These are phyloP conservation scores for Calonectria henricotiae DNA, from an alignment of 2,329 filamentous ascomycete species.

Conservation along the genomic window DNA sequence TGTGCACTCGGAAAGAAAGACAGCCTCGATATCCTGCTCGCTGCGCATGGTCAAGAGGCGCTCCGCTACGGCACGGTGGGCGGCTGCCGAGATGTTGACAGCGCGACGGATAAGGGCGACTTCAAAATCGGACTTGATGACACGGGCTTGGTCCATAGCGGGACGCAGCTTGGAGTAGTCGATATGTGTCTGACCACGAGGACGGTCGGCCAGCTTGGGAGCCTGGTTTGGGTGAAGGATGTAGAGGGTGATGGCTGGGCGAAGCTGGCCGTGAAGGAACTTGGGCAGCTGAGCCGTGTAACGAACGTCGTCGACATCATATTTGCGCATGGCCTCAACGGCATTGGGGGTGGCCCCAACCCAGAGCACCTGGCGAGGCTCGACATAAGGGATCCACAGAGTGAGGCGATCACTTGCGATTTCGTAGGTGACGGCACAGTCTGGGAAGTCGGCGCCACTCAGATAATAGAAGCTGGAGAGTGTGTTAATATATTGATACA, in stretches of 20 bases:
- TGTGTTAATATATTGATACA: not conserved
- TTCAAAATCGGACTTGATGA: conserved; percentile 90
- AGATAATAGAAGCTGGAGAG: conserved; percentile 72
- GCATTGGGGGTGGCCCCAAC: conserved; percentile 74
- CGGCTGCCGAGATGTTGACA: conserved; percentile 83
- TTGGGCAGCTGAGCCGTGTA: conserved; percentile 71
- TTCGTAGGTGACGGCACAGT: conserved; percentile 73
- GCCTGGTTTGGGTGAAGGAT: conserved; percentile 68
- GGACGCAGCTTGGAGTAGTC: conserved; percentile 72
- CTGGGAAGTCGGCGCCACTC: conserved; percentile 69
- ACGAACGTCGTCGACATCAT: conserved; percentile 81
- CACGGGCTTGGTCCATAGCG: conserved; percentile 85
- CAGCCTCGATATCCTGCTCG: conserved; percentile 87
- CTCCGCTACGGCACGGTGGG: conserved; percentile 82
- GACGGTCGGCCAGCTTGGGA: conserved; percentile 58
- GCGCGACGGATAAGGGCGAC: conserved; percentile 86
- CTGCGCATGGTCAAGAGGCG: conserved; percentile 76
- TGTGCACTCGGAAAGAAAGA: conserved; percentile 82
- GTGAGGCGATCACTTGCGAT: conserved; percentile 74
- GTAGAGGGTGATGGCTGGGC: conserved; percentile 61
- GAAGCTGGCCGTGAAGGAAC: conserved; percentile 61
- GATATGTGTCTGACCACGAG: conserved; percentile 59
- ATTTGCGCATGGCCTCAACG: conserved; percentile 74
- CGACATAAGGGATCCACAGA: conserved; percentile 82
- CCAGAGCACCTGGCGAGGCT: conserved; percentile 75